Percentiles rank a stretch among this genome's conserved stretches.
Conservation (phyloP, 768 basidiomycete species). For the Kondoa subrosea region DNA sequence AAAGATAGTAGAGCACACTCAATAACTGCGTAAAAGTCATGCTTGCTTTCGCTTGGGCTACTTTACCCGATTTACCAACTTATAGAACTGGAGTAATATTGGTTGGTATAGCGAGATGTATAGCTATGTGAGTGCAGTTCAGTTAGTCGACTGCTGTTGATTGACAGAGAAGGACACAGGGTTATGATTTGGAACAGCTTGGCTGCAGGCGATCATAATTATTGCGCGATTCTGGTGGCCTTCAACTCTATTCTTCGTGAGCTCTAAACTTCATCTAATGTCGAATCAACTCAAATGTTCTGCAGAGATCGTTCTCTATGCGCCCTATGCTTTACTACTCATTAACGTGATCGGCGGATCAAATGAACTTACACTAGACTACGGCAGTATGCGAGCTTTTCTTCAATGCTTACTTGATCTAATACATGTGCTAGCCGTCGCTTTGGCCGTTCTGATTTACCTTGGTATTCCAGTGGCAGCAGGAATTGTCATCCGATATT, state of each 20-base stretch:
- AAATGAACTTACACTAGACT: constrained; percentile 39
- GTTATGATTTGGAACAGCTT: constrained; percentile 54
- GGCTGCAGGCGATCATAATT: constrained; percentile 50
- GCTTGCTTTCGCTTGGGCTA: constrained; percentile 72
- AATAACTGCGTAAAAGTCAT: too few relatives aligned
- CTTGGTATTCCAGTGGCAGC: constrained; percentile 63
- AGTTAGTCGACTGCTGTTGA: background rate
- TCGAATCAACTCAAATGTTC: background rate
- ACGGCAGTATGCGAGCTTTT: too few relatives aligned
- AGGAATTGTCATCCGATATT: constrained; percentile 52
- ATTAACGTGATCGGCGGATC: constrained; percentile 49
- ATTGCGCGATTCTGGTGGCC: constrained; percentile 60
- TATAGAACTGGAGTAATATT: constrained; percentile 47
- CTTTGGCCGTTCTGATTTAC: constrained; percentile 57
- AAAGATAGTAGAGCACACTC: too few relatives aligned
- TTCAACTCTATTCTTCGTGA: constrained; percentile 53
- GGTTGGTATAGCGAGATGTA: constrained; percentile 58
- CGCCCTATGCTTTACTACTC: constrained; percentile 57
- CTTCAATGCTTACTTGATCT: too few relatives aligned
- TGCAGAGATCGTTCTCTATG: constrained; percentile 49
- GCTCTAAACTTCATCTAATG: background rate
- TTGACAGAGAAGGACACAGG: background rate
- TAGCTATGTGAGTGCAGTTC: constrained; percentile 37
- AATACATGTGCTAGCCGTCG: too few relatives aligned
- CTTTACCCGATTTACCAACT: constrained; percentile 49